phyloP scores from a whole-genome alignment of 2,329 filamentous ascomycete species.

The Exophiala viscosa region DNA sequence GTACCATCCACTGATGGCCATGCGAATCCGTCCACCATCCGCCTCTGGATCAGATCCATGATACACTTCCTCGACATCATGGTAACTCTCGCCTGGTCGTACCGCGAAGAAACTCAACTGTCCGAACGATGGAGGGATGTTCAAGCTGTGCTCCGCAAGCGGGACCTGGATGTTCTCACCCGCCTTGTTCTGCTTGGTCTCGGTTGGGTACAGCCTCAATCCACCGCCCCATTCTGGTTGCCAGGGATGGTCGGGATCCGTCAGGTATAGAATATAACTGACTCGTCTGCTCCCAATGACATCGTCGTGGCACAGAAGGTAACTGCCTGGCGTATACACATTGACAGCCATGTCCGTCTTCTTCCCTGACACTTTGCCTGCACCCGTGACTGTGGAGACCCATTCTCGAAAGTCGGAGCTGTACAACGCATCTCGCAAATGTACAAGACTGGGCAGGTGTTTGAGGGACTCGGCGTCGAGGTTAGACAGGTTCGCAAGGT shows the following conservation, averaged over 20 bases:
- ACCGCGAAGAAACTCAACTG: conserved; percentile 98
- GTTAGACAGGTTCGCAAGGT: conserved; percentile 93
- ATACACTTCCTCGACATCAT: conserved; percentile 98
- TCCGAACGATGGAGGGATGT: conserved; percentile 93
- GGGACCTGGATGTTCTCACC: conserved; percentile 77
- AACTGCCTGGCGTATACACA: conserved; percentile 93
- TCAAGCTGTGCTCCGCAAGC: conserved; percentile 69
- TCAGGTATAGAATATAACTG: conserved; percentile 95
- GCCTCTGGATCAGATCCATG: conserved; percentile 59
- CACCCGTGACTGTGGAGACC: conserved; percentile 77
- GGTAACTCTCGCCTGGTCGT: conserved; percentile 96
- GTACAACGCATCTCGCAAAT: conserved; percentile 91
- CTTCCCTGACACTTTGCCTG: conserved; percentile 79
- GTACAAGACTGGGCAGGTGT: conserved; percentile 82
- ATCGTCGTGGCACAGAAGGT: conserved; percentile 94
- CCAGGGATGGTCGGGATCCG: conserved; percentile 88
- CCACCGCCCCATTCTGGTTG: conserved; percentile 89
- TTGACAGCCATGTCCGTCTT: conserved; percentile 99
- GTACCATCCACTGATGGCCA: conserved; percentile 99
- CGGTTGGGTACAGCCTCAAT: conserved; percentile 76
- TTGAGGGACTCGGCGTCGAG: conserved; percentile 80
- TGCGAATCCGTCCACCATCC: conserved; percentile 65
- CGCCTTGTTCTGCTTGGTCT: conserved; percentile 61
- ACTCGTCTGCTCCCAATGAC: conserved; percentile 95
- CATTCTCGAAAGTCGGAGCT: conserved; percentile 85